Base-by-base conservation (phyloP, 257 asterid genomes). In the Primulina tabacum region DNA sequence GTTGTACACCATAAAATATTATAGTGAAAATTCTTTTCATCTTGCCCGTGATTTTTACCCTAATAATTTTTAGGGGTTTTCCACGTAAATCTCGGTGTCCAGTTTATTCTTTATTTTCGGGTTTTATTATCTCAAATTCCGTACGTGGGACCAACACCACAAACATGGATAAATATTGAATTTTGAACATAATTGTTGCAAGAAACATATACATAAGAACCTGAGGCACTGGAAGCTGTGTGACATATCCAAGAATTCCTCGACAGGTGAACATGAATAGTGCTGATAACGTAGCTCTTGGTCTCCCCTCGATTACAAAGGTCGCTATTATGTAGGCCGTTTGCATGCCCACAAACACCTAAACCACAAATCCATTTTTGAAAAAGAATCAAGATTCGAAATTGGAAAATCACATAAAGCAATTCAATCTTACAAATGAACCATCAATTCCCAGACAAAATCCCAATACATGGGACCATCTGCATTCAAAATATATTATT, bases 201-300 rank as follows among this genome's bases (percentile, higher is more conserved):
- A 20, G 6, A 61, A 38, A 69, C 14, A 64, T 17, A 28, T 58
- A n/a, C 0, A 56, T 11, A 40, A 57, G 34, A 67, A 92, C 98
- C 96, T 87, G 80, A 12, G 97, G 96, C 68, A 90, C 66, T 63
- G 96, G 99, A 26, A 93, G 88, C 81, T 91, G 99, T 1, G 99
- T 94, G 65, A 84, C 84, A 71, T 91, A 94, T 66, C 99, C 97
- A 64, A 91, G 95, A 78, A 94, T 83, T 67, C 99, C 99, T 47
- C 99, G 76, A 68, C 86, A 87, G 21, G 99, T 91, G 90, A 94
- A 94, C 99, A 94, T 94, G 86, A 82, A 94, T 37, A 90, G 67
- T 18, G 97, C 87, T 3, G 99, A 74, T 4, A 91, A 90, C 0
- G 92, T 89, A 11, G 97, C 85, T 72, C 99, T 77, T 0, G 95